These are phyloP conservation scores for Populus trichocarpa DNA, from an alignment of 441 rosid species.

Conservation along the genomic window DNA sequence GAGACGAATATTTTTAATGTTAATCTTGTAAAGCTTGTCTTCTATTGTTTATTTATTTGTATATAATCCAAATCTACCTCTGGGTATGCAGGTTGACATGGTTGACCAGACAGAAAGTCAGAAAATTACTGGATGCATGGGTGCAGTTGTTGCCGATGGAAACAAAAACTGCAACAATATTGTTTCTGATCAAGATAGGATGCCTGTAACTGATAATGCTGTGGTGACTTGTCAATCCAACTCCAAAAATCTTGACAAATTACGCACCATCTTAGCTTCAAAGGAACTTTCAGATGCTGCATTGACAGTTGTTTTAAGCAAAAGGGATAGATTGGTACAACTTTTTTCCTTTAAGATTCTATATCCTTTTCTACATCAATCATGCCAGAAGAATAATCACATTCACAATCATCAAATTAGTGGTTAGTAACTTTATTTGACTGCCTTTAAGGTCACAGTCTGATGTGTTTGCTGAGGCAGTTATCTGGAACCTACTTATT, in stretches of 20 bases:
- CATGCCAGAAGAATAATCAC: not conserved
- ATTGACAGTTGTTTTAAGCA: constrained; percentile 40
- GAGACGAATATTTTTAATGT: not conserved
- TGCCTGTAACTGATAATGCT: constrained; percentile 19
- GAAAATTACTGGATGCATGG: constrained; percentile 20
- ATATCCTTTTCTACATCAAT: not conserved
- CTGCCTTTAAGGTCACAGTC: not conserved
- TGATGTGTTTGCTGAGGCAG: not conserved
- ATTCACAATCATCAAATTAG: not conserved
- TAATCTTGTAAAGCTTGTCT: not conserved
- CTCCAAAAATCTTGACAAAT: constrained; percentile 34
- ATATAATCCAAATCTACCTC: not conserved
- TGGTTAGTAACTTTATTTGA: not conserved
- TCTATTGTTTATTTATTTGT: not conserved
- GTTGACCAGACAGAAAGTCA: constrained; percentile 14
- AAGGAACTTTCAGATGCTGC: constrained; percentile 60
- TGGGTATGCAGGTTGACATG: constrained; percentile 26
- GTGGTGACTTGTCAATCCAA: constrained; percentile 26
- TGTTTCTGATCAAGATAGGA: constrained; percentile 17
- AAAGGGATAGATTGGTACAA: constrained; percentile 69
- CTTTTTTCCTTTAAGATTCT: not conserved
- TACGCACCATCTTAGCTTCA: constrained; percentile 34
- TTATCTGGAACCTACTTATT: not conserved
- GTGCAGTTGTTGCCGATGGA: constrained; percentile 25
- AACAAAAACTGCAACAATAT: constrained; percentile 20